Conservation (phyloP, 2,329 filamentous ascomycete genomes). For the Ophiocordyceps camponoti-leonardi region DNA sequence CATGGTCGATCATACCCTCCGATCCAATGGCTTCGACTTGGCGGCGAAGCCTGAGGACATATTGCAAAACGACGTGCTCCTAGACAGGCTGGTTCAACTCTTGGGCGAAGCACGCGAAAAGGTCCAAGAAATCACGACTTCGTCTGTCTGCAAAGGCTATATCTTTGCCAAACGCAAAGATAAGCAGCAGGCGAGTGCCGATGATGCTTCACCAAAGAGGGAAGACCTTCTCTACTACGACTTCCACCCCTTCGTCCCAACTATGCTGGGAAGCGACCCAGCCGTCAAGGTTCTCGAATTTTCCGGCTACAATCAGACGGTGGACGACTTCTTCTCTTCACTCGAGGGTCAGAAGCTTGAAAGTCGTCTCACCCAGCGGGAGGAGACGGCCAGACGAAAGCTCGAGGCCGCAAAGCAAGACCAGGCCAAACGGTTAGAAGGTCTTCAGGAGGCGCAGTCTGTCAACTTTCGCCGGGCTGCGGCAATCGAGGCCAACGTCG, state of each 20-base stretch:
- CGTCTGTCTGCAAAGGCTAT: slow-evolving; percentile 57
- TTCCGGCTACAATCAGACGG: slow-evolving; percentile 76
- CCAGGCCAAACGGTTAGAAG: slow-evolving; percentile 71
- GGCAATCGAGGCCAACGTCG: slow-evolving; percentile 78
- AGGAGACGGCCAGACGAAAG: slow-evolving; percentile 66
- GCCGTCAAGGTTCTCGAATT: slow-evolving; percentile 56
- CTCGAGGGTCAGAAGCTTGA: slow-evolving; percentile 87
- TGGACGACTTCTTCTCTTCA: slow-evolving; percentile 95
- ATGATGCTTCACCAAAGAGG: slow-evolving; percentile 19
- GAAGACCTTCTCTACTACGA: slow-evolving; percentile 66
- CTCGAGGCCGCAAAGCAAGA: slow-evolving; percentile 71
- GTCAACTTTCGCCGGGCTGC: slow-evolving; percentile 76
- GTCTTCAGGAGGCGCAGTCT: slow-evolving; percentile 63
- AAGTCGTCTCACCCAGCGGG: slow-evolving; percentile 64
- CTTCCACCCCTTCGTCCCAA: slow-evolving; percentile 81
- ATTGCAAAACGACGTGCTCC: slow-evolving; percentile 42
- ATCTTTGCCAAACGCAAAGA: slow-evolving; percentile 59
- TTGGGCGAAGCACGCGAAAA: slow-evolving; percentile 55
- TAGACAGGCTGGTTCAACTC: slow-evolving; percentile 51
- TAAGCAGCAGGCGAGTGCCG: slow-evolving; percentile 10
- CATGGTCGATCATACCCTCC: slow-evolving; percentile 72
- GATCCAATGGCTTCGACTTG: slow-evolving; percentile 51
- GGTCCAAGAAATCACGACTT: slow-evolving; percentile 49
- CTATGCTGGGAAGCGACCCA: slow-evolving; percentile 56
- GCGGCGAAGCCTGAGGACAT: slow-evolving; percentile 50